Base-by-base conservation (phyloP, 1,139 yeast genomes). In the Saccharomyces hybrid region DNA sequence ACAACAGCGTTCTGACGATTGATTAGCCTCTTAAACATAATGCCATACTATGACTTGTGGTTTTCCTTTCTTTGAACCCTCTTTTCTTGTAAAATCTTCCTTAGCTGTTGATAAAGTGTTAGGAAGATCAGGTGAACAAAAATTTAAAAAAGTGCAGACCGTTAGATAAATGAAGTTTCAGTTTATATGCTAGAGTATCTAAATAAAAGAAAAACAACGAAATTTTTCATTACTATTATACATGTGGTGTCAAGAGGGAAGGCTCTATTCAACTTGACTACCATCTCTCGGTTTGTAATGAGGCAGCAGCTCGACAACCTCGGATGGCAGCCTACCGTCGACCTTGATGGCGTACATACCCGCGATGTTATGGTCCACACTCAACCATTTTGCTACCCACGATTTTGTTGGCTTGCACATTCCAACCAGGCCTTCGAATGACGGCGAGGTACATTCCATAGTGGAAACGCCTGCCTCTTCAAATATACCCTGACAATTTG, bases 361-460 rank as follows among this genome's bases (percentile, higher is more conserved):
- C 1, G 95, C 87, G 32, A 83, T 86, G 68, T 90, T 90, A 28
- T 89, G 86, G 64, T 89, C 96, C 28, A 93, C 86, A 72, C 97
- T 83, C 56, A 93, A 77, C 99, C 99, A 93, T 67, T 89, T 82
- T 25, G 97, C 97, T 32, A 90, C 98, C 99, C 99, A 93, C 2
- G 97, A 89, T 46, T 80, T 82, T 54, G 82, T 82, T 50, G 93
- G 91, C 57, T 86, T 90, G 53, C 96, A 90, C 60, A 90, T 78
- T 1, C 98, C 97, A 9, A 93, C 96, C 49, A 88, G 76, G 0
- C 99, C 99, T 74, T 93, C 99, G 68, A 90, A 95, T 0, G 97
- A 83, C 46, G 98, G 98, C 28, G 97, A 89, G 3, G 99, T 93
- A 69, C 97, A 90, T 66, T 90, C 97, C 69, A 88, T 87, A 48